Percentiles rank a stretch among this genome's conserved stretches.
These are phyloP conservation scores for Suillus plorans DNA, from an alignment of 768 basidiomycete genomes.

Conservation along the genomic window DNA sequence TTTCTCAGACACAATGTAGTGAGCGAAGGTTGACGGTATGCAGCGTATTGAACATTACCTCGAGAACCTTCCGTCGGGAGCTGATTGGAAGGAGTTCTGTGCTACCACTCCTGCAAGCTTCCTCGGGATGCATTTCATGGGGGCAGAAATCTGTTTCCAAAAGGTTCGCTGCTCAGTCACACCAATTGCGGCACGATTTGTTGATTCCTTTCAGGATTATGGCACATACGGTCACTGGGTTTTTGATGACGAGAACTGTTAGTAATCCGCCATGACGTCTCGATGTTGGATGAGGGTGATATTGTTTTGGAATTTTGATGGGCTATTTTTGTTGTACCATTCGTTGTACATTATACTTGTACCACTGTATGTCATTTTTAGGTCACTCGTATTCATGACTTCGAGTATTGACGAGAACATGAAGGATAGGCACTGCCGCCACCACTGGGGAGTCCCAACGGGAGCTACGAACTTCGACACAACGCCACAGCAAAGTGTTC, in stretches of 20 bases:
- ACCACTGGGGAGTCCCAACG: too few relatives aligned
- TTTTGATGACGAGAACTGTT: slow-evolving; percentile 20
- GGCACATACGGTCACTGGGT: slow-evolving; percentile 27
- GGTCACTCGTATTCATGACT: not conserved
- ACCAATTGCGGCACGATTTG: not conserved
- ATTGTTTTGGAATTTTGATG: not conserved
- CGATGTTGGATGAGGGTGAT: not conserved
- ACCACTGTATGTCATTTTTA: not conserved
- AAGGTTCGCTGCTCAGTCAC: slow-evolving; percentile 12
- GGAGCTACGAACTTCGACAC: too few relatives aligned
- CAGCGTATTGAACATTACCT: slow-evolving; percentile 31
- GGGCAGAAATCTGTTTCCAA: slow-evolving; percentile 24
- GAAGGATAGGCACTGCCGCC: not conserved
- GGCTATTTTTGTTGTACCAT: not conserved
- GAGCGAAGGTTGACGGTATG: not conserved
- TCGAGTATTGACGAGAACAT: not conserved
- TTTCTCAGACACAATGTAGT: not conserved
- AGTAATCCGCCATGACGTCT: not conserved
- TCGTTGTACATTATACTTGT: not conserved
- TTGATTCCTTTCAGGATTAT: slow-evolving; percentile 9
- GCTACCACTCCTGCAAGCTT: slow-evolving; percentile 32
- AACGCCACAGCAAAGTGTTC: too few relatives aligned
- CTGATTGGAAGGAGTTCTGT: slow-evolving; percentile 33
- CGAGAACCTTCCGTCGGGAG: slow-evolving; percentile 25
- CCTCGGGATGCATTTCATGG: slow-evolving; percentile 22